Percentiles rank a stretch among this genome's conserved stretches.
phyloP scores from a whole-genome alignment of 2,329 filamentous ascomycete species.

The Tolypocladium guangdongense region DNA sequence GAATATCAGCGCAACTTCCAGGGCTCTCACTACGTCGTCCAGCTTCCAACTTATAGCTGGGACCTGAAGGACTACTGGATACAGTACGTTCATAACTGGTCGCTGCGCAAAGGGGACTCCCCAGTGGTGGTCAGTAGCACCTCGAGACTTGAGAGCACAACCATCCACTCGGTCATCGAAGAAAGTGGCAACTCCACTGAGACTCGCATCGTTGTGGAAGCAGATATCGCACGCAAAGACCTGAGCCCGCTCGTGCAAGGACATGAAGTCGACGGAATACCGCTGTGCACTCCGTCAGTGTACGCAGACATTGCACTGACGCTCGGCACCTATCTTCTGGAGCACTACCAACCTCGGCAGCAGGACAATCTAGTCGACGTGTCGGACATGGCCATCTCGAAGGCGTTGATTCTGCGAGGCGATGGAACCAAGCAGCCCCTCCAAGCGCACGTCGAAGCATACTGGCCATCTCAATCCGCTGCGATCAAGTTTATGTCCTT shows the following conservation, averaged over 20 bases:
- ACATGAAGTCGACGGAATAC: conserved; percentile 56
- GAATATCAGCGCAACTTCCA: conserved; percentile 48
- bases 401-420: conserved; percentile 4
- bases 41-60: conserved; percentile 58
- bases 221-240: conserved; percentile 53
- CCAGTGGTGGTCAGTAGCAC: not conserved
- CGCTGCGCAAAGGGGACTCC: conserved; percentile 43
- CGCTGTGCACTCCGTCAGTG: conserved; percentile 50
- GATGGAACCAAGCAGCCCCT: not conserved
- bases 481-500: conserved; percentile 5
- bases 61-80: conserved; percentile 61
- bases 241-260: conserved; percentile 49
- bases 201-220: conserved; percentile 51
- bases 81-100: conserved; percentile 43
- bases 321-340: conserved; percentile 40
- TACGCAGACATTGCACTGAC: conserved; percentile 56
- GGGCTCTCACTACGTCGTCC: conserved; percentile 33
- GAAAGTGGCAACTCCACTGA: not conserved
- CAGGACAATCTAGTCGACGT: conserved; percentile 22
- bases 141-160: conserved; percentile 36
- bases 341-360: not conserved
- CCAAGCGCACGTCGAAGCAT: not conserved
- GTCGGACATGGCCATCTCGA: conserved; percentile 31
- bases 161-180: conserved; percentile 7
- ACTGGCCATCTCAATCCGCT: conserved; percentile 1